Evolutionary conservation across 1,139 yeast genomes (phyloP), one percentile per base, ranked within the genome.

Genomic region (Hyphopichia fennica): DNA sequence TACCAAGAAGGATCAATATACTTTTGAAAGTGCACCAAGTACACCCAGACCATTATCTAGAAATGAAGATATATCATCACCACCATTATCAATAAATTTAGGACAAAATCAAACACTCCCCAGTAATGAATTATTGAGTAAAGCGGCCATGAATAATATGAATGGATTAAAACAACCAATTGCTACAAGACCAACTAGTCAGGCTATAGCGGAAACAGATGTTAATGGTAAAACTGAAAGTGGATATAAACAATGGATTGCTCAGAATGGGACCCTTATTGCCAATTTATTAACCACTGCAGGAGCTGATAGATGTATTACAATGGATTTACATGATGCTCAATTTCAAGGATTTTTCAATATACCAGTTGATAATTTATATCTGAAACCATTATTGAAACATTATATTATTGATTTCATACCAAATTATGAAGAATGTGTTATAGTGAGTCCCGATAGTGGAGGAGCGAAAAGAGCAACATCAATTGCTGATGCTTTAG

Each of bases 391-490:
- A 3, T 69, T 89, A 42, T 72, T 89, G 45, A 89, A 87, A 62
- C 85, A 87, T 51, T 91, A 87, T 63, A 88, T 91, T 45, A 73
- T 79, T 25, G 82, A 85, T 50, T 75, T 74, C 49, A 82, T 90
- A 41, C 91, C 95, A 15, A 67, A 86, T 50, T 87, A 82, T 60
- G 79, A 79, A 48, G 84, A 88, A 31, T 85, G 90, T 43, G 95
- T 90, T 11, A 82, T 91, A 52, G 96, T 91, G 25, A 87, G 96
- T 1, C 97, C 97, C 0, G 97, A 91, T 65, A 91, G 96, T 39
- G 98, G 98, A 57, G 99, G 98, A 47, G 98, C 98, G 39, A 93
- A 93, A 62, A 74, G 98, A 50, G 98, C 99, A 28, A 87, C 96
- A 1, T 84, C 93, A 1, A 79, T 93, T 48, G 99, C 99, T 2